Evolutionary conservation across 1,284 basidiomycete species (phyloP).

Genomic region (Tilletia setariae): DNA sequence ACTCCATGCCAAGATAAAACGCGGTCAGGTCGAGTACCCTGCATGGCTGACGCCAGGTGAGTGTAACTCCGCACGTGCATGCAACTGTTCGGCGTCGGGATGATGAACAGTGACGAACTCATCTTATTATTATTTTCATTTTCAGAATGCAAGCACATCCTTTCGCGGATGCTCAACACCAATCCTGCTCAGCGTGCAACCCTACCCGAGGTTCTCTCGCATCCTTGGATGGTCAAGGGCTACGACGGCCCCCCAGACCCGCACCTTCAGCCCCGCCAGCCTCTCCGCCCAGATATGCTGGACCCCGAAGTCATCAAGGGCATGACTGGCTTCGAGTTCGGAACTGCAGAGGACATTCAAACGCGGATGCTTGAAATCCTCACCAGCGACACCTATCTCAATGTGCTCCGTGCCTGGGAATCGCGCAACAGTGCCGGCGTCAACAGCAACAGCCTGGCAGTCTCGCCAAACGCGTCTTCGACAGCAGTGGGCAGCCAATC

Average conservation of each 20-base stretch:
- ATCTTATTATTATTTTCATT: not conserved
- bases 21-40: constrained; percentile 93
- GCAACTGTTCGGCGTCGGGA: constrained; percentile 9
- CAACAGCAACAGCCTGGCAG: constrained; percentile 54
- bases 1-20: constrained; percentile 96
- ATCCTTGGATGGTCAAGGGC: constrained; percentile 93
- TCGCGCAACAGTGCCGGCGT: constrained; percentile 63
- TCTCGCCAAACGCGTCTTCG: constrained; percentile 21
- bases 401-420: constrained; percentile 75
- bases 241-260: constrained; percentile 71
- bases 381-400: constrained; percentile 72
- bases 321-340: constrained; percentile 98
- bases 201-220: constrained; percentile 78
- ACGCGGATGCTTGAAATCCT: constrained; percentile 70
- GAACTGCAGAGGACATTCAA: constrained; percentile 79
- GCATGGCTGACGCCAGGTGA: constrained; percentile 88
- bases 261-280: constrained; percentile 82
- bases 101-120: not conserved
- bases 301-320: constrained; percentile 79
- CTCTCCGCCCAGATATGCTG: constrained; percentile 78
- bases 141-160: constrained; percentile 88
- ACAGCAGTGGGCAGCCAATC: constrained; percentile 23
- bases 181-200: constrained; percentile 81
- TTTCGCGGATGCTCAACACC: constrained; percentile 93
- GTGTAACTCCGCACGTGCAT: constrained; percentile 40